Conservation (phyloP, 1,139 yeast genomes). For the Magnusiomyces tetraspermus region DNA sequence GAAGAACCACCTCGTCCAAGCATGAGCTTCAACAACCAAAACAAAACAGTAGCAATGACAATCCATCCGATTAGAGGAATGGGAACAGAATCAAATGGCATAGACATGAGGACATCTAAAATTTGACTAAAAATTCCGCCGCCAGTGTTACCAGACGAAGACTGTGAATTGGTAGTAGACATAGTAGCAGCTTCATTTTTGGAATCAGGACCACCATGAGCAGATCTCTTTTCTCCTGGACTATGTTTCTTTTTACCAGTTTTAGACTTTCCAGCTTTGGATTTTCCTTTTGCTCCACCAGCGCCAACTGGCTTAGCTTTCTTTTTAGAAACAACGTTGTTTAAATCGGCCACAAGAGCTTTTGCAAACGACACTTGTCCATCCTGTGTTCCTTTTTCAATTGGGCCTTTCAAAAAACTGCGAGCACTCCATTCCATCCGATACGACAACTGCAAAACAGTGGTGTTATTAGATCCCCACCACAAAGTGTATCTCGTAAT, state of each 20-base stretch:
- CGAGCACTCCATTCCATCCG: conserved; percentile 85
- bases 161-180: not conserved
- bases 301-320: conserved; percentile 25
- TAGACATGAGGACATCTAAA: conserved; percentile 7
- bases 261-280: not conserved
- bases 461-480: conserved; percentile 69
- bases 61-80: conserved; percentile 19
- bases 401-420: conserved; percentile 83
- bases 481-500: conserved; percentile 53
- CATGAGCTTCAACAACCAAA: conserved; percentile 22
- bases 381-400: conserved; percentile 84
- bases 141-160: not conserved
- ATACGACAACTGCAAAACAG: conserved; percentile 56
- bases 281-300: conserved; percentile 20
- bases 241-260: conserved; percentile 15
- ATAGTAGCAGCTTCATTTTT: not conserved
- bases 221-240: not conserved
- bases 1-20: conserved; percentile 4
- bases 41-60: conserved; percentile 16
- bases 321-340: conserved; percentile 34
- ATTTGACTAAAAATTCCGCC: not conserved
- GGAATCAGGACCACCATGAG: not conserved
- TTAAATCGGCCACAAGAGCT: conserved; percentile 48
- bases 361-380: conserved; percentile 75
- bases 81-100: conserved; percentile 17